These are phyloP conservation scores for Jamesozyma gamospora DNA, from an alignment of 805 yeast genomes.

Conservation along the genomic window DNA sequence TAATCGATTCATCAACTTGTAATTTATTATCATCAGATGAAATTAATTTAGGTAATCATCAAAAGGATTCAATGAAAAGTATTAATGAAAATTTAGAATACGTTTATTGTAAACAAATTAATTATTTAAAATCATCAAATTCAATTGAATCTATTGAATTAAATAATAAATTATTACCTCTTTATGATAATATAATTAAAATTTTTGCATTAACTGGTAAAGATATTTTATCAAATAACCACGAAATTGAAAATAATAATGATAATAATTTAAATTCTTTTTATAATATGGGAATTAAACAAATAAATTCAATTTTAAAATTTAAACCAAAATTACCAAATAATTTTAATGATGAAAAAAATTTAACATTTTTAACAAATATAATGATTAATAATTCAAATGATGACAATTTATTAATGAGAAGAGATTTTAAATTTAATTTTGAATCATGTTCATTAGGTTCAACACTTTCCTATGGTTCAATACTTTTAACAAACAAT, in stretches of 20 bases:
- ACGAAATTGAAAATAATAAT: neutral
- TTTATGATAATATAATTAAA: conserved; percentile 5
- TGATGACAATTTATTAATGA: conserved; percentile 16
- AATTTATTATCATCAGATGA: conserved; percentile 23
- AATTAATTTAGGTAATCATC: conserved; percentile 27
- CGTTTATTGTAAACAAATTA: conserved; percentile 29
- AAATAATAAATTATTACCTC: conserved; percentile 1
- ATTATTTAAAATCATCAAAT: conserved; percentile 5
- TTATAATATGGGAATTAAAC: conserved; percentile 31
- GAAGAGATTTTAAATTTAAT: conserved; percentile 29
- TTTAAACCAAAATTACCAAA: conserved; percentile 37
- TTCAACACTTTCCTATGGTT: conserved; percentile 42
- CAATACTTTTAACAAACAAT: conserved; percentile 28
- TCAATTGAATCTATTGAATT: neutral
- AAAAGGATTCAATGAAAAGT: conserved; percentile 29
- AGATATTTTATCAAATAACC: conserved; percentile 2
- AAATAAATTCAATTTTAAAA: conserved; percentile 34
- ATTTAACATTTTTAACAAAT: conserved; percentile 4
- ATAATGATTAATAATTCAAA: conserved; percentile 6
- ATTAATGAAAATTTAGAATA: conserved; percentile 23
- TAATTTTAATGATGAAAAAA: neutral
- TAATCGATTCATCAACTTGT: conserved; percentile 46
- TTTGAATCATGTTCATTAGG: conserved; percentile 46
- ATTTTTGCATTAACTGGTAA: conserved; percentile 4
- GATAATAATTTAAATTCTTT: conserved; percentile 8